Evolutionary conservation across 148 eudicot genomes (phyloP), one percentile per base, ranked within the genome.

Genomic region (Selenicereus undatus): DNA sequence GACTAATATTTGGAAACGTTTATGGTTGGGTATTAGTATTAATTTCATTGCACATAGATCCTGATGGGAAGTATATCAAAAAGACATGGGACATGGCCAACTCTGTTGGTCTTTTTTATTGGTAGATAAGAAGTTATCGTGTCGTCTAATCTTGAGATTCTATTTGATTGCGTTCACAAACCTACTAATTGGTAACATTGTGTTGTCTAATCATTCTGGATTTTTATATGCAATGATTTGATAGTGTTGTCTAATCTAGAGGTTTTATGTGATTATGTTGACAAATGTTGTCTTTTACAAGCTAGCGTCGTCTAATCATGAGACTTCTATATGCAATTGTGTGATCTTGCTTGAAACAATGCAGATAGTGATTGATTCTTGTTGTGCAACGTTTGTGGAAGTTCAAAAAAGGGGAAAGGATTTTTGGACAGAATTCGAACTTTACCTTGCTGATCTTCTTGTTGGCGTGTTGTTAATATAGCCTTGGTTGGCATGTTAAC

Each of bases 401-500:
- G 87, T 86, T 80, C 91, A 91, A 73, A 89, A 91, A 82, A 86
- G 94, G 78, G 94, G 94, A 22, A 86, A 91, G 68, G 92, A 89
- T 77, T 91, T 91, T 78, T 91, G 94, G 94, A 85, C 87, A 36
- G 94, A 91, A 80, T 89, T 91, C 85, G 94, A 91, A 79, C 74
- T 91, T 69, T 91, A 89, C 71, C 71, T 86, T 66, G 93, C 91
- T 42, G 91, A 91, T 84, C 81, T 91, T 42, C 85, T 91, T 75
- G 94, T 91, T 78, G 92, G 94, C 71, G 69, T 82, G 76, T 85
- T 52, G 94, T 91, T 43, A 88, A 91, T 66, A 76, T 91, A 76
- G 94, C 94, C 80, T 88, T 91, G 86, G 94, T 91, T 51, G 91
- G 94, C 79, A 88, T 91, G 92, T 79, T 91, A 51, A 92, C 94